Conservation (phyloP, 1,284 basidiomycete genomes). For the Porphyrellus sp. region DNA sequence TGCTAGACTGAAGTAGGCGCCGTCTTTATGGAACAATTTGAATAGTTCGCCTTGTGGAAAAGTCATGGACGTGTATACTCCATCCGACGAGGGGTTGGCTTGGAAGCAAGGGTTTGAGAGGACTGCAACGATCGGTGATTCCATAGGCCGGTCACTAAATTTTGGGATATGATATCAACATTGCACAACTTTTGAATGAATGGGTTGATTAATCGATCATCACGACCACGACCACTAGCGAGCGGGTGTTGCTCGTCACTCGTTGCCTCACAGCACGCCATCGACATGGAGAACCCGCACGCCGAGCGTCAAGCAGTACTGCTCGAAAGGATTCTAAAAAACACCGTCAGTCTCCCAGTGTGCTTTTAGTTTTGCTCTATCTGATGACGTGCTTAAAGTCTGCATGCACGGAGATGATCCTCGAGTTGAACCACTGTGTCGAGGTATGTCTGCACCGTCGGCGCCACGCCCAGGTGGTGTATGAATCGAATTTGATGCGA, state of each 20-base stretch:
- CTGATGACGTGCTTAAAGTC: conserved; percentile 51
- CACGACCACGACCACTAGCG: not conserved
- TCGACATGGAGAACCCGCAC: conserved; percentile 83
- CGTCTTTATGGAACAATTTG: not conserved
- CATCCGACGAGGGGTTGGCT: not conserved
- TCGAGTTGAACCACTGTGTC: conserved; percentile 78
- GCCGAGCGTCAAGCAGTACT: conserved; percentile 88
- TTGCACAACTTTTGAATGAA: not conserved
- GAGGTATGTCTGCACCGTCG: conserved; percentile 44
- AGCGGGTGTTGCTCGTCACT: not conserved
- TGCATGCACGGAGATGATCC: conserved; percentile 74
- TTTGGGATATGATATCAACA: not conserved
- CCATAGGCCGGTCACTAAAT: not conserved
- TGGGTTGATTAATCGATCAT: not conserved
- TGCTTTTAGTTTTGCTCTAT: not conserved
- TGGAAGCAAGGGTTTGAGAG: conserved; percentile 25
- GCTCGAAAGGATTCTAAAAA: conserved; percentile 87
- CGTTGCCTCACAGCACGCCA: conserved; percentile 8
- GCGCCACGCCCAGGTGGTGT: not conserved
- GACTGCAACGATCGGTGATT: conserved; percentile 2
- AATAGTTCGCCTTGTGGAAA: conserved; percentile 19
- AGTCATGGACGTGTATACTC: not conserved
- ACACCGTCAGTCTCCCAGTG: conserved; percentile 55
- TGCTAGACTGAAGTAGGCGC: not conserved
- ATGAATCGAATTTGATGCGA: not conserved